Evolutionary conservation across 495 filamentous ascomycete species (phyloP), one percentile per base, ranked within the genome.

Genomic region (Lepidopterella palustris): DNA sequence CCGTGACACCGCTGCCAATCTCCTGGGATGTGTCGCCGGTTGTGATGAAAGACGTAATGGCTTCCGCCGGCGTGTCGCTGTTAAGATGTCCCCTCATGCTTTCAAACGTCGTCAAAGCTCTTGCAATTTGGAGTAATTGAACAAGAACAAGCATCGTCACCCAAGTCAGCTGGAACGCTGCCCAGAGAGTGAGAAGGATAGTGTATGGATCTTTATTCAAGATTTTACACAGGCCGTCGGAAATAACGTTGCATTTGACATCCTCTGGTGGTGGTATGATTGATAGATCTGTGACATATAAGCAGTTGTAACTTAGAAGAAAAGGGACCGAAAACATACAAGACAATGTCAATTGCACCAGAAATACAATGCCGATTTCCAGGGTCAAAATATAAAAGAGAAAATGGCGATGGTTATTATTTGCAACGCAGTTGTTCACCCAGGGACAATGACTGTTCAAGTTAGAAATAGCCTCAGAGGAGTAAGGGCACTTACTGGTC

Each of bases 331-430:
- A 8, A 42, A 35, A 79, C 82, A 76, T 74, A 86, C 84, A 85
- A n/a, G 24, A 53, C 20, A 65, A 65, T 13, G 66, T 59, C 49
- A 79, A 63, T 55, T 57, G 49, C 31, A 71, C 51, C 52, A 87
- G 86, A 5, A 84, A 61, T 11, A 88, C 60, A 55, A 97, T 86
- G 26, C 89, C 89, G 20, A 87, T 61, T 64, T 90, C 85, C 40
- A 97, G 73, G 62, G 74, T 87, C 20, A 90, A 71, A 29, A 97
- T 79, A 69, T 96, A 98, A 23, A 96, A 72, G 58, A 96, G 86
- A 74, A 98, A 98, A 67, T 97, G 95, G 4, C 93, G 84, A 65
- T 95, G 85, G 69, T 98, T 98, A 69, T 96, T 97, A 39, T 92
- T 80, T 42, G 88, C 93, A 39, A 98, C 82, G 69, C 93, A 98